Evolutionary conservation across 2,329 filamentous ascomycete genomes (phyloP), one percentile per base, ranked within the genome.

Genomic region (Lachnellula suecica): DNA sequence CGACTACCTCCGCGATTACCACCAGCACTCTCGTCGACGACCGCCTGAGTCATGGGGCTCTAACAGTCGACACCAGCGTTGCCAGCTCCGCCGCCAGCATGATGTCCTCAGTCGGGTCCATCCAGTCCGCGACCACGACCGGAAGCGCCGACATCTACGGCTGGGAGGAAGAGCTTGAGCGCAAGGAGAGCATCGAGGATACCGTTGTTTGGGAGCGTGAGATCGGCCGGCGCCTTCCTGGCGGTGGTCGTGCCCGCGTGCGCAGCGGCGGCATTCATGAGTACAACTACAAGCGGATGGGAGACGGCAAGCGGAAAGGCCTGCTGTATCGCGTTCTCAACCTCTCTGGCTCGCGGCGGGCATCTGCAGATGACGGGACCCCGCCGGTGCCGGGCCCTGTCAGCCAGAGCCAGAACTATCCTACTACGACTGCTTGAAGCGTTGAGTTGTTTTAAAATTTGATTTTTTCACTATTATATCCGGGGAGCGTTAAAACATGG

Each of bases 151-250:
- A 82, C 50, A 59, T 72, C 4, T 82, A 82, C 51, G 79, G 79
- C 11, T 82, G 79, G 79, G 78, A 82, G 53, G 77, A 76, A 9
- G 77, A 77, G 57, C 68, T 75, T 19, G 69, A 73, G 9, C 66
- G 68, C 20, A 64, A 66, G 38, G 48, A 59, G 11, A 62, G 54
- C 35, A 57, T 61, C 4, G 63, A 67, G 46, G 35, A 43, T 11
- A 54, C 49, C 9, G 37, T 44, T 2, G 40, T 49, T 20, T 64
- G 61, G 62, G 56, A 63, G 20, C 50, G 52, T 15, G 58, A 61
- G 2, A 34, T 54, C 9, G 25, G 47, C 37, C 51, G 59, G 23
- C 51, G 62, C 38, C 27, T 61, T 38, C 59, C 58, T 1, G 58
- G 51, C 15, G 58, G 59, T 38, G 59, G 58, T 24, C 46, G 61